Evolutionary conservation across 2,329 filamentous ascomycete species (phyloP).

Genomic region (Phyllosticta paracitricarpa): DNA sequence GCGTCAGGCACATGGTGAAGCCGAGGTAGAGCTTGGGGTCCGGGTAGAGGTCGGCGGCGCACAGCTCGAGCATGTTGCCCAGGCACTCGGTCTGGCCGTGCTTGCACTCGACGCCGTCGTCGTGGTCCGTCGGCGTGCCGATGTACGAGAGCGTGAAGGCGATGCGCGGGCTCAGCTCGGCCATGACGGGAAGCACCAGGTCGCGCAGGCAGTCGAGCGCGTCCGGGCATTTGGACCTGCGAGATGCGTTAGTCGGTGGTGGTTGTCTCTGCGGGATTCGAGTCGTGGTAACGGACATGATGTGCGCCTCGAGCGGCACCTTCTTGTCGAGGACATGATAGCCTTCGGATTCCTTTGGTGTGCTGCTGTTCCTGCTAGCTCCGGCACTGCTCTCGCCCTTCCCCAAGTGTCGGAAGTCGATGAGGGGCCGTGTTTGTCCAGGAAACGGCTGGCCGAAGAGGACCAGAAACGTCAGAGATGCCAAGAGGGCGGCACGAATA

Average conservation of each 20-base stretch:
- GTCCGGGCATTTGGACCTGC: slow-evolving; percentile 74
- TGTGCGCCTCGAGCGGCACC: slow-evolving; percentile 83
- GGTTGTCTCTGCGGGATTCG: neutral
- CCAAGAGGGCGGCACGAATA: slow-evolving; percentile 19
- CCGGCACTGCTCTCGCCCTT: neutral
- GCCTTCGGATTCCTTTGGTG: neutral
- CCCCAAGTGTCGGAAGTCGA: neutral
- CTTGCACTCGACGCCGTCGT: slow-evolving; percentile 77
- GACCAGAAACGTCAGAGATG: slow-evolving; percentile 19
- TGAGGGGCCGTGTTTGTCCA: neutral
- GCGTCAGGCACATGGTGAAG: slow-evolving; percentile 82
- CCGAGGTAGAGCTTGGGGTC: slow-evolving; percentile 82
- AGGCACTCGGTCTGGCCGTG: slow-evolving; percentile 87
- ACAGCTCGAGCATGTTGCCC: slow-evolving; percentile 90
- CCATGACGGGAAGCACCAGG: slow-evolving; percentile 79
- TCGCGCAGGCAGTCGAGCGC: slow-evolving; percentile 72
- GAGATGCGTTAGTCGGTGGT: neutral
- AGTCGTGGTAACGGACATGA: slow-evolving; percentile 49
- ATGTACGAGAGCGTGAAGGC: slow-evolving; percentile 89
- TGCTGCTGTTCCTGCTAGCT: neutral
- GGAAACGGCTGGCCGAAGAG: slow-evolving; percentile 21
- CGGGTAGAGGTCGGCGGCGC: slow-evolving; percentile 72
- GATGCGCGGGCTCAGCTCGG: slow-evolving; percentile 69
- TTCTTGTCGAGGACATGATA: slow-evolving; percentile 14
- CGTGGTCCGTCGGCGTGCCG: slow-evolving; percentile 63